Base-by-base conservation (phyloP, 2,329 filamentous ascomycete species). In the Metarhizium humberi region DNA sequence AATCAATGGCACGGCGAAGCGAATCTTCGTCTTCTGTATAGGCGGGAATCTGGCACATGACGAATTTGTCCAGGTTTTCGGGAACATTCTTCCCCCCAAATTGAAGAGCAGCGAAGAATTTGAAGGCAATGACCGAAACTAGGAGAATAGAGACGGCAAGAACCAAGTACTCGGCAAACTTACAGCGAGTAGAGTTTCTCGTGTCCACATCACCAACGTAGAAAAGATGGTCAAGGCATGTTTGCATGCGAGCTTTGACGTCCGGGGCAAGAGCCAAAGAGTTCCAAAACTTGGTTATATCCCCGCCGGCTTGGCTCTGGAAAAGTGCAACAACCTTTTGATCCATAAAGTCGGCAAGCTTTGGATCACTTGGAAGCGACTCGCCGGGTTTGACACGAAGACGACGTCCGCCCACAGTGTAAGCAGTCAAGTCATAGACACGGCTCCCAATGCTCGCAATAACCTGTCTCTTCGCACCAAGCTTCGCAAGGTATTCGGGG, bases 21-120 rank as follows among this genome's bases (percentile, higher is more conserved):
- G 92, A 97, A 0, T 99, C 95, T 70, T 99, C 95, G 67, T 97
- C 94, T 76, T 99, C 94, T 0, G 94, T 99, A 66, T 99, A 99
- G 1, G 91, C 94, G 0, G 94, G 94, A 57, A 99, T 92, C 71
- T 96, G 95, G 67, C 90, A 95, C 72, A 99, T 96, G 69, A 99
- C 80, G 69, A 99, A 99, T 70, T 99, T 99, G 73, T 99, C 94
- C 34, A 99, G 82, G 67, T 96, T 94, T 72, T 99, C 94, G 0
- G 94, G 95, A 42, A 92, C 75, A 60, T 89, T 96, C 75, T 95
- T 96, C 63, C 80, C 85, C 48, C 90, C 87, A 65, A 99, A 99
- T 67, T 99, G 94, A 56, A 99, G 79, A 7, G 94, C 94, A 36
- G 95, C 95, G 61, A 97, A 80, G 76, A 99, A 99, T 71, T 99